Evolutionary conservation across 805 yeast species (phyloP), one percentile per base, ranked within the genome.

Genomic region (Wickerhamiella kazuoi): DNA sequence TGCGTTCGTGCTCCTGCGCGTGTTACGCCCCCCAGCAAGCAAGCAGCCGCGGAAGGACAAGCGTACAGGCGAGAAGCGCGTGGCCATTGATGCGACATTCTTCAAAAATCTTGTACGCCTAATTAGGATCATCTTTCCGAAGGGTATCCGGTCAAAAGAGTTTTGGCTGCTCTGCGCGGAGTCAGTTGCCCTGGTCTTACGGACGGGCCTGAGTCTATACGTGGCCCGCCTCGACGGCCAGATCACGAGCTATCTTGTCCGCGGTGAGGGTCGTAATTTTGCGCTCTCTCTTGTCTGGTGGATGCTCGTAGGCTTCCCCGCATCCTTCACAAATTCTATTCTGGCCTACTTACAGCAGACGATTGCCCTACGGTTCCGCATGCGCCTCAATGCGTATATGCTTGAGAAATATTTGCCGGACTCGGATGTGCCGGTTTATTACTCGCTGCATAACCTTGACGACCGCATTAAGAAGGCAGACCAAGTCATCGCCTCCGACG

Each of bases 151-250:
- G 23, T 48, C 56, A 28, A 45, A 47, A 28, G 61, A 59, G 41
- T 53, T 62, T 34, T 49, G 56, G 52, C 45, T 57, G 31, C 51
- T 80, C 29, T 43, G 55, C 1, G 47, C 69, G 0, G 87, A 82
- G 55, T 58, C 82, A 4, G 52, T 63, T 0, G 62, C 82, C 20
- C 63, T 86, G 34, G 66, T 79, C 3, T 46, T 69, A 3, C 67
- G 94, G 46, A 87, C 94, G 0, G 55, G 76, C 19, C 59, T 86
- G 21, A 77, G 94, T 2, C 65, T 86, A 35, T 75, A 76, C 50
- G 86, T 84, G 14, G 95, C 96, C 4, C 71, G 77, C 11, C 64
- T 86, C 42, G 96, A 86, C 56, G 96, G 96, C 46, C 64, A 67
- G 51, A 62, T 86, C 39, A 94, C 86, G 3, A 81, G 94, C 0